These are phyloP conservation scores for Pseudopithomyces chartarum DNA, from an alignment of 2,329 filamentous ascomycete genomes.

Conservation along the genomic window DNA sequence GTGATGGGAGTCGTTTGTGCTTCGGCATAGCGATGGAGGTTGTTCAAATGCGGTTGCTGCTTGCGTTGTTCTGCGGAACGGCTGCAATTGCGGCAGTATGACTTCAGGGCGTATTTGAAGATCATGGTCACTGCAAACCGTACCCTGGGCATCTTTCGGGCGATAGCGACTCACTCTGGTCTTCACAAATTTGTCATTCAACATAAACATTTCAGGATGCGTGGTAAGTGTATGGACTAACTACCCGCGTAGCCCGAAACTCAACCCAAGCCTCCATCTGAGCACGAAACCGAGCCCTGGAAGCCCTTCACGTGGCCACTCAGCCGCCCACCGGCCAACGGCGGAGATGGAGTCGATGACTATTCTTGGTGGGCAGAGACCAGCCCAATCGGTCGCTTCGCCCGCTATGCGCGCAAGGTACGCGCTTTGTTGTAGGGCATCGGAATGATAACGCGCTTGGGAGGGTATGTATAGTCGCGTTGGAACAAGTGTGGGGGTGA, in stretches of 20 bases:
- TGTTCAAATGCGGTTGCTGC: no score
- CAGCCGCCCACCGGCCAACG: background rate
- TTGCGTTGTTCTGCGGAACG: no score
- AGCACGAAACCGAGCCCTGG: background rate
- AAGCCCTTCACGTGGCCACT: background rate
- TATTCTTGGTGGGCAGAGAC: background rate
- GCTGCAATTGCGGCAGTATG: no score
- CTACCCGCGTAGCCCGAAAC: background rate
- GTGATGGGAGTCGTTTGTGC: constrained; percentile 4
- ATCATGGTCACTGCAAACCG: no score
- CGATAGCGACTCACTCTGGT: no score
- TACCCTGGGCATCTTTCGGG: no score
- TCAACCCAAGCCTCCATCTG: background rate
- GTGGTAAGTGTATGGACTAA: background rate
- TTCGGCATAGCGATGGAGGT: background rate
- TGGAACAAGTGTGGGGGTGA: background rate
- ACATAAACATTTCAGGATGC: background rate
- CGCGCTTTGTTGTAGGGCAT: background rate
- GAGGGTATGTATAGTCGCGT: background rate
- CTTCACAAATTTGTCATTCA: background rate
- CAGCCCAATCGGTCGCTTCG: background rate
- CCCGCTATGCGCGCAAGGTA: background rate
- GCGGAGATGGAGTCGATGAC: background rate
- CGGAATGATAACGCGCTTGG: background rate
- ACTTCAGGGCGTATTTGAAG: no score